Conservation (phyloP, 2,329 filamentous ascomycete genomes). For the Aspergillus proliferans region DNA sequence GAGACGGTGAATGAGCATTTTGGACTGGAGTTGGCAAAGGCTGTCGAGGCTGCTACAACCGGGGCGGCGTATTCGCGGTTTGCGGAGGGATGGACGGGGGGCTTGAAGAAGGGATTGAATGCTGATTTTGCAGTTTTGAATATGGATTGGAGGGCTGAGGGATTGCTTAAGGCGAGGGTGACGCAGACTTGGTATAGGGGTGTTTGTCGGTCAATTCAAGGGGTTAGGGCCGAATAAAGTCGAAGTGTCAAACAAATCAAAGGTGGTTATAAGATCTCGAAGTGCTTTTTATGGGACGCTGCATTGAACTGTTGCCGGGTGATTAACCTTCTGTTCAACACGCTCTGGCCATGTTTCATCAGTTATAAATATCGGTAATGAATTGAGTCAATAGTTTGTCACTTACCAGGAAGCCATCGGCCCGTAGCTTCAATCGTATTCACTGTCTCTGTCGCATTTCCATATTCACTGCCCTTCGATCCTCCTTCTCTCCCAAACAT, state of each 20-base stretch:
- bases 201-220: constrained; percentile 21
- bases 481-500: not conserved
- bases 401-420: too few species aligned
- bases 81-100: constrained; percentile 39
- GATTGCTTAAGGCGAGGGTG: constrained; percentile 37
- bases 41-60: constrained; percentile 38
- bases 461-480: not conserved
- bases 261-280: not conserved
- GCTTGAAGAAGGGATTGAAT: constrained; percentile 31
- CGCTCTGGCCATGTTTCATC: too few species aligned
- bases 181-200: constrained; percentile 43
- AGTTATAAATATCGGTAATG: too few species aligned
- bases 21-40: constrained; percentile 35
- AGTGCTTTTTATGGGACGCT: not conserved
- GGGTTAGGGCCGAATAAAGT: not conserved
- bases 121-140: constrained; percentile 45
- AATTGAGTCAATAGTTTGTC: too few species aligned
- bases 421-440: not conserved
- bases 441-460: not conserved
- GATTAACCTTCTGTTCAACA: too few species aligned
- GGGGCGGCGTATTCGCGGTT: constrained; percentile 45
- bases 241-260: not conserved
- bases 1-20: constrained; percentile 41
- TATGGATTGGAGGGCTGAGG: constrained; percentile 36
- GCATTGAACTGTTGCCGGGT: not conserved